Conservation (phyloP, 139 green algal genomes). For the Coelastrella sp. region DNA sequence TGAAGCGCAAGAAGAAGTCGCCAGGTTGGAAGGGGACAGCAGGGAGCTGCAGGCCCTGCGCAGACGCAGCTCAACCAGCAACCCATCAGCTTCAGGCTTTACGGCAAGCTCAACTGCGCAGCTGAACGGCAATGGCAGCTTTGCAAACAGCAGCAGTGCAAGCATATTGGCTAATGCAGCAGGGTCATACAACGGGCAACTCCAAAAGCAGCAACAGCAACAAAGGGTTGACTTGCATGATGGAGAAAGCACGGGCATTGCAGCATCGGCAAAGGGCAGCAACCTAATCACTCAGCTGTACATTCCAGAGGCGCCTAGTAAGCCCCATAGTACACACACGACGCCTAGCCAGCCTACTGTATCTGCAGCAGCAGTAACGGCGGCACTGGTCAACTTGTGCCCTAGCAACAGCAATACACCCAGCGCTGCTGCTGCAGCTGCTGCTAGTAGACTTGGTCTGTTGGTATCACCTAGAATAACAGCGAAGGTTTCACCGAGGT, state of each 20-base stretch:
- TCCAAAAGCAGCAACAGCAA: not conserved
- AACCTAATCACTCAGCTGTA: not conserved
- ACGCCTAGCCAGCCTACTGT: not conserved
- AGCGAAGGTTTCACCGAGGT: not conserved
- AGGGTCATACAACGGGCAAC: not conserved
- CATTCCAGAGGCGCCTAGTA: not conserved
- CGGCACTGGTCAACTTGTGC: not conserved
- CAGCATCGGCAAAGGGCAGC: not conserved
- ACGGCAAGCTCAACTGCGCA: not conserved
- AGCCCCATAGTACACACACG: not conserved
- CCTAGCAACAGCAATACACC: not conserved
- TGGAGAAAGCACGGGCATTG: not conserved
- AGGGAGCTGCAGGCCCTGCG: not conserved
- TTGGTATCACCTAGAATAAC: not conserved
- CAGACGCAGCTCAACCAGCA: not conserved
- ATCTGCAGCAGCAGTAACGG: not conserved
- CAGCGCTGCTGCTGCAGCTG: not conserved
- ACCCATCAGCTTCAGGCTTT: not conserved
- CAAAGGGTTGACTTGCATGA: not conserved
- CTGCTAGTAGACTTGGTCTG: not conserved
- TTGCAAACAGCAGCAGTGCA: not conserved
- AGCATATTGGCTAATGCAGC: not conserved
- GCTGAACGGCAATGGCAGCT: not conserved
- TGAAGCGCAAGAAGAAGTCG: not conserved
- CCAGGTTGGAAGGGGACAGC: not conserved